Conservation (phyloP, 176 grass and related monocot species). For the Oryza meridionalis region DNA sequence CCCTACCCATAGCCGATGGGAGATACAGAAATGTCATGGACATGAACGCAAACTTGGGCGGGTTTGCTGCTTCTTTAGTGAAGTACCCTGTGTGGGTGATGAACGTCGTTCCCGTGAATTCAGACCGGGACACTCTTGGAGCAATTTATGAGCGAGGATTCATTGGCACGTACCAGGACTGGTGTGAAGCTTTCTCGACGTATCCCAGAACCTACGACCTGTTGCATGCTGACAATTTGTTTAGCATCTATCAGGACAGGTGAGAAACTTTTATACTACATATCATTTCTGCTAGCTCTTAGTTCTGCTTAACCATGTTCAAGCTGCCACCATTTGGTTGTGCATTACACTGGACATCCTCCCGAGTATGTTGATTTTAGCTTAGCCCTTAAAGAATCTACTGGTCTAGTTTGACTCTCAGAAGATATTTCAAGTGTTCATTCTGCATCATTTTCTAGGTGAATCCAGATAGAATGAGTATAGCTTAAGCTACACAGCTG, state of each 20-base stretch:
- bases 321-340: constrained; percentile 3
- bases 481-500: background rate
- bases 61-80: constrained; percentile 70
- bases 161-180: constrained; percentile 95
- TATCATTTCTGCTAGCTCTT: background rate
- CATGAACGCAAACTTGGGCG: constrained; percentile 91
- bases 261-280: constrained; percentile 3
- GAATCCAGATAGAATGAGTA: constrained; percentile 19
- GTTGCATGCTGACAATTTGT: constrained; percentile 83
- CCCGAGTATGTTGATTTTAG: background rate
- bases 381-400: background rate
- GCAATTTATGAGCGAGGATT: constrained; percentile 86
- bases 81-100: constrained; percentile 91
- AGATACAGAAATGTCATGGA: constrained; percentile 95
- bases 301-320: background rate
- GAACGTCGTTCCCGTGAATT: constrained; percentile 79
- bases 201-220: constrained; percentile 99
- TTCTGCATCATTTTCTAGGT: background rate
- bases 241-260: constrained; percentile 98
- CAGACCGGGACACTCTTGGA: constrained; percentile 72
- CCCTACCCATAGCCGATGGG: constrained; percentile 57
- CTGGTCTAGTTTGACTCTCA: background rate
- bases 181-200: constrained; percentile 94
- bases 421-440: background rate
- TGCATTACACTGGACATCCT: background rate